phyloP scores from a whole-genome alignment of 179 eudicot species.

The Patellifolia procumbens region DNA sequence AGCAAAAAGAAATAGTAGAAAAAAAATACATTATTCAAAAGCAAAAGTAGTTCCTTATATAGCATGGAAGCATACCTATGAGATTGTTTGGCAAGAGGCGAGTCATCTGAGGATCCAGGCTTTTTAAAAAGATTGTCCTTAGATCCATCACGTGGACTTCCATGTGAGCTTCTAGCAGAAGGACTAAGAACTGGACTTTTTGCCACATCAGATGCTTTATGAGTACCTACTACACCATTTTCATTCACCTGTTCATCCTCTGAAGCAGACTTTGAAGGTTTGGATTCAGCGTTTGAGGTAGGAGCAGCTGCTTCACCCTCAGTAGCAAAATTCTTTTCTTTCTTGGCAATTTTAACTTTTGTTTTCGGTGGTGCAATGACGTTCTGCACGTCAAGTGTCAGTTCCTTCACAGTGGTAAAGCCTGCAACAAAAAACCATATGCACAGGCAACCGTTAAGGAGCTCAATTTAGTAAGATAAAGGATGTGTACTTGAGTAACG shows the following conservation, averaged over 20 bases:
- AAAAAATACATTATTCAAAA: constrained; percentile 1
- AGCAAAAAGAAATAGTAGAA: too few species aligned
- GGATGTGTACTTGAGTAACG: not conserved
- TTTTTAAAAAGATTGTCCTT: constrained; percentile 41
- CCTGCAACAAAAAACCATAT: constrained; percentile 46
- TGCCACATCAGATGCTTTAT: constrained; percentile 30
- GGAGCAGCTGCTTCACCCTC: constrained; percentile 35
- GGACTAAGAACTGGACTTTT: constrained; percentile 57
- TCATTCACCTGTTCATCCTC: constrained; percentile 33
- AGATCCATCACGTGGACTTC: constrained; percentile 47
- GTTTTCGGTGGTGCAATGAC: constrained; percentile 50
- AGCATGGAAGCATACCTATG: constrained; percentile 46
- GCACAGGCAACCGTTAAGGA: not conserved
- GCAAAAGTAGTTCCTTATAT: not conserved
- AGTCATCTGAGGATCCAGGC: constrained; percentile 44
- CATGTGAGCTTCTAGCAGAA: constrained; percentile 43
- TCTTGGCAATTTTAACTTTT: constrained; percentile 37
- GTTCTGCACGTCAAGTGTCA: constrained; percentile 86
- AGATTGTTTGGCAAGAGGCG: constrained; percentile 56
- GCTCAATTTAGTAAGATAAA: not conserved
- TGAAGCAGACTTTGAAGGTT: constrained; percentile 23
- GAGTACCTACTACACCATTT: constrained; percentile 37
- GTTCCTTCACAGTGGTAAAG: constrained; percentile 77
- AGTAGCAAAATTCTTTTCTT: constrained; percentile 30
- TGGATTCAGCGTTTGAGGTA: constrained; percentile 34